Evolutionary conservation across 1,139 yeast genomes (phyloP).

Genomic region (Geotrichum restrictum): DNA sequence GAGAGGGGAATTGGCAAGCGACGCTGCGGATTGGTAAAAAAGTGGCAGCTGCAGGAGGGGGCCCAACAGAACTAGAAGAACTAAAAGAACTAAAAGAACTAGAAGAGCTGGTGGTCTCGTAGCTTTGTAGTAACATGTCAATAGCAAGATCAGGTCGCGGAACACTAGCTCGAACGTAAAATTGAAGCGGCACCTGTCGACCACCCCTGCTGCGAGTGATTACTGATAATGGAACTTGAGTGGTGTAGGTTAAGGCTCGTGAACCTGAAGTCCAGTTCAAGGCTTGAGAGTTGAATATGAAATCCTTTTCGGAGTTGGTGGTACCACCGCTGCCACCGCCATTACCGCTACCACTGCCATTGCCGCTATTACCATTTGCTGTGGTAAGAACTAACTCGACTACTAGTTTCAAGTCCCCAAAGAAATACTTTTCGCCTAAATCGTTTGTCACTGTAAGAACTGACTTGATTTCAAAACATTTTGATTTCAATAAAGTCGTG

Average conservation of each 20-base stretch:
- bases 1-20: constrained; percentile 6
- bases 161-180: constrained; percentile 15
- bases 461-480: constrained; percentile 19
- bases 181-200: no score
- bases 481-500: constrained; percentile 6
- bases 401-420: constrained; percentile 27
- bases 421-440: constrained; percentile 35
- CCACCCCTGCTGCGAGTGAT: no score
- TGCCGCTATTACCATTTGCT: neutral
- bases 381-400: constrained; percentile 12
- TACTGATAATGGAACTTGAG: constrained; percentile 3
- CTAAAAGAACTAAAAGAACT: no score
- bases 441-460: constrained; percentile 37
- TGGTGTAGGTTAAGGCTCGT: constrained; percentile 15
- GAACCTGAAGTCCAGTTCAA: constrained; percentile 18
- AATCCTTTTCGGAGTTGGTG: constrained; percentile 1
- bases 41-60: constrained; percentile 6
- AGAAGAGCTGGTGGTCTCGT: constrained; percentile 7
- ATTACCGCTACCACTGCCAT: neutral
- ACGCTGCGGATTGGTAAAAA: constrained; percentile 15
- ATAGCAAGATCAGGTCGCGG: constrained; percentile 15
- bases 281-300: constrained; percentile 10
- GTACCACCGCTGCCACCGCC: neutral
- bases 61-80: no score
- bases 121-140: constrained; percentile 17